Percentiles rank a stretch among this genome's conserved stretches.
phyloP scores from a whole-genome alignment of 1,284 basidiomycete genomes.

The Xerocomus nothofagi region DNA sequence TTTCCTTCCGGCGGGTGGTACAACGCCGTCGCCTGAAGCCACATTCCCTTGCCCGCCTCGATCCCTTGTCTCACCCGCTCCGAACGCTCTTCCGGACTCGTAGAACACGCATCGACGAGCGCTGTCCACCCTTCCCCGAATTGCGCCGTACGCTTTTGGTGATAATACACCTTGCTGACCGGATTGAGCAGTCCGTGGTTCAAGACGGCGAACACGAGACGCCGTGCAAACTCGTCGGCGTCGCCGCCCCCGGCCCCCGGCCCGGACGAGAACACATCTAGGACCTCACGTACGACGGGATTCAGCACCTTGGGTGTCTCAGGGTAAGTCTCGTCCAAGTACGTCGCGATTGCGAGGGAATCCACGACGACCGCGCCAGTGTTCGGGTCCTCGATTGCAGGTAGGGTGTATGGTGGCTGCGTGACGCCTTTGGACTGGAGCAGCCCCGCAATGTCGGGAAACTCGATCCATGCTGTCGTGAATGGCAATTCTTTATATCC shows the following conservation, averaged over 20 bases:
- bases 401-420: constrained; percentile 37
- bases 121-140: constrained; percentile 21
- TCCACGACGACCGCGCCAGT: constrained; percentile 37
- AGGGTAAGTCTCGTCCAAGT: constrained; percentile 46
- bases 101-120: constrained; percentile 7
- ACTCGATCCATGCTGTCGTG: constrained; percentile 42
- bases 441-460: constrained; percentile 38
- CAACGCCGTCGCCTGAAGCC: constrained; percentile 5
- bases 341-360: constrained; percentile 40
- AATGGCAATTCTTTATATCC: constrained; percentile 45
- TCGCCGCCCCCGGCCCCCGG: background rate
- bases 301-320: constrained; percentile 29
- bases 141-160: constrained; percentile 10
- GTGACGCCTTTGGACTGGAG: constrained; percentile 35
- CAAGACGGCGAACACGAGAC: constrained; percentile 21
- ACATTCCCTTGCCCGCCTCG: constrained; percentile 4
- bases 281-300: background rate
- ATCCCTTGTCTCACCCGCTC: constrained; percentile 12
- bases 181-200: constrained; percentile 21
- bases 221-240: background rate
- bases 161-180: constrained; percentile 23
- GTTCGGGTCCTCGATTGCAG: constrained; percentile 34
- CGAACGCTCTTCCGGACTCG: constrained; percentile 6
- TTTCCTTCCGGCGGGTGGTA: no score
- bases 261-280: constrained; percentile 1